Conservation (phyloP, 352 stramenopile genomes). For the Globisporangium barbulae region DNA sequence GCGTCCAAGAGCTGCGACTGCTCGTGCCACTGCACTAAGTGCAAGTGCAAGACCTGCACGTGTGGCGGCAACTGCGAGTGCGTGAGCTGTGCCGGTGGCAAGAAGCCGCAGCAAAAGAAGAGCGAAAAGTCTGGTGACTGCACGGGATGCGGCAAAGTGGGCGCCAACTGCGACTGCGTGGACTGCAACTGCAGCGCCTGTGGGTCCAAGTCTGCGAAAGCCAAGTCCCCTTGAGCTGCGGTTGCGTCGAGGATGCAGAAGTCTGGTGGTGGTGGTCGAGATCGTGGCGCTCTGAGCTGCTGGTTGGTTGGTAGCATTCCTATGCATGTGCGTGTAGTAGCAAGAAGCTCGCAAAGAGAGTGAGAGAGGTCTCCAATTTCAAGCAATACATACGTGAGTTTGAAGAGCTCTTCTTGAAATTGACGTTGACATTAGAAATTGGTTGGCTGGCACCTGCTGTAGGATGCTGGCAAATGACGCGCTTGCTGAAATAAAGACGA, state of each 20-base stretch:
- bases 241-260: background rate
- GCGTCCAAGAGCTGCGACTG: slow-evolving; percentile 26
- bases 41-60: slow-evolving; percentile 23
- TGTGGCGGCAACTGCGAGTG: slow-evolving; percentile 31
- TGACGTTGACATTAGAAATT: background rate
- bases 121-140: background rate
- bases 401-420: background rate
- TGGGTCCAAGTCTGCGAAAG: background rate
- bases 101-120: background rate
- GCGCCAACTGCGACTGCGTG: slow-evolving; percentile 1
- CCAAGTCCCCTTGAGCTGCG: background rate
- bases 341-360: background rate
- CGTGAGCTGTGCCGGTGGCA: slow-evolving; percentile 23
- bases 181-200: slow-evolving; percentile 13
- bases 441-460: background rate
- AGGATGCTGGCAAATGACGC: too few relatives aligned
- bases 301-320: background rate
- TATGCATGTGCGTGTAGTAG: background rate
- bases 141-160: slow-evolving; percentile 4
- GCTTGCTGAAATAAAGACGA: background rate
- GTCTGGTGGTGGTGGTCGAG: background rate
- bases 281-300: background rate
- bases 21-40: slow-evolving; percentile 31
- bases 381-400: background rate
- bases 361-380: background rate